Evolutionary conservation across 2,329 filamentous ascomycete genomes (phyloP), one percentile per base, ranked within the genome.

Genomic region (Diaporthe nobilis): DNA sequence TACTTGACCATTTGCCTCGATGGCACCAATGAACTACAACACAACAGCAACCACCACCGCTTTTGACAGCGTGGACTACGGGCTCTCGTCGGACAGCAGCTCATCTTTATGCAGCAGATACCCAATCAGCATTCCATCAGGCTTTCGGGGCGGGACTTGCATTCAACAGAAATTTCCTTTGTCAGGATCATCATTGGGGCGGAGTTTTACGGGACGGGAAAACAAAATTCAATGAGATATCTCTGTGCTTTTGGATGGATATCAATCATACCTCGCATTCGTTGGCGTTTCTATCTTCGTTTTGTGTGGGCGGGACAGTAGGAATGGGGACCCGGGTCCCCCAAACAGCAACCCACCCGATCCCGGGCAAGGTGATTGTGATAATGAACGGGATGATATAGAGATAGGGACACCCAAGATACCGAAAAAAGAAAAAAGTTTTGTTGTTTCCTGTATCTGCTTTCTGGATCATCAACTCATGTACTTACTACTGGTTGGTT

Each of bases 261-360:
- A 71, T 74, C 72, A 73, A 72, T 37, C 49, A 77, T 77, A 77
- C 75, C 70, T 73, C 70, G 75, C 75, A 77, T 77, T 77, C 73
- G 44, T 72, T 77, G 73, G 75, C 73, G 68, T 74, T 72, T 73
- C 53, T 63, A 39, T 28, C 68, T 58, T 58, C 28, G 63, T 49
- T 53, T 34, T 55, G 44, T 71, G 28, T 53, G 31, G 42, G 34
- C 28, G 51, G 51, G 42, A 70, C 55, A 47, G 57, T 31, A 63
- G 55, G 73, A 65, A 65, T n/a, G n/a, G 58, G 61, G 61, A 58
- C 34, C 44, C 25, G n/a, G 57, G 60, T 13, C 34, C 47, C 57
- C 58, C 44, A 63, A 39, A 34, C 61, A 70, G 25, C 51, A 61
- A 4, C 61, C 39, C n/a, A 8, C 13, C 17, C 28, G 25, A 53